Base-by-base conservation (phyloP, 495 filamentous ascomycete genomes). In the Penicillium malachiteum region DNA sequence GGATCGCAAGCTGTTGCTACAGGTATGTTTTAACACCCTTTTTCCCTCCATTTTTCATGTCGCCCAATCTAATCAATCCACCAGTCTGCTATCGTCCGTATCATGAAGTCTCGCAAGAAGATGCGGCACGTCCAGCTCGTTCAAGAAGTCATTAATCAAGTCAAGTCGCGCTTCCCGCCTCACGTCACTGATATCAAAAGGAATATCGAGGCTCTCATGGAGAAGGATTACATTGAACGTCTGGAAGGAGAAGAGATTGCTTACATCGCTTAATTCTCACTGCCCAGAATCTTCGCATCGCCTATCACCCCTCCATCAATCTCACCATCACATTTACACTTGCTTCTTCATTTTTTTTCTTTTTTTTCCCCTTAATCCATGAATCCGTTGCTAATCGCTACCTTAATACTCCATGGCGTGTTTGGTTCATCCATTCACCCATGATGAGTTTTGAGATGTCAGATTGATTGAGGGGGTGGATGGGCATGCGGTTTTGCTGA, bases 21-120 rank as follows among this genome's bases (percentile, higher is more conserved):
- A 98, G 86, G 94, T 96, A 78, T 73, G 88, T 83, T n/a, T 57
- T 62, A 11, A 46, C 14, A 26, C 21, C 21, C 21, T 26, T 4
- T n/a, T 41, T 34, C 16, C 17, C 7, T 16, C 5, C 13, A 63
- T 59, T 14, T 51, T 21, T 34, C 53, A 51, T 34, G 32, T 69
- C 50, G 50, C 37, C 52, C 63, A 44, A 8, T 11, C 38, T 16
- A 75, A 52, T 11, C 33, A 2, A 14, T 11, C 12, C 32, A 50
- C 7, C 63, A 98, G 95, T 97, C 95, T 54, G 91, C 92, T 16
- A 97, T 99, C 64, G 94, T 99, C 35, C 87, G 94, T 62, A 96
- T 99, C 76, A 99, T 97, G 94, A 99, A 99, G 73, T 94, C 95
- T 1, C 88, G 94, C 51, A 97, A 97, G 84, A 89, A 87, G 78